Evolutionary conservation across 2,329 filamentous ascomycete genomes (phyloP), one percentile per base, ranked within the genome.

Genomic region (Penicillium janthinellum): DNA sequence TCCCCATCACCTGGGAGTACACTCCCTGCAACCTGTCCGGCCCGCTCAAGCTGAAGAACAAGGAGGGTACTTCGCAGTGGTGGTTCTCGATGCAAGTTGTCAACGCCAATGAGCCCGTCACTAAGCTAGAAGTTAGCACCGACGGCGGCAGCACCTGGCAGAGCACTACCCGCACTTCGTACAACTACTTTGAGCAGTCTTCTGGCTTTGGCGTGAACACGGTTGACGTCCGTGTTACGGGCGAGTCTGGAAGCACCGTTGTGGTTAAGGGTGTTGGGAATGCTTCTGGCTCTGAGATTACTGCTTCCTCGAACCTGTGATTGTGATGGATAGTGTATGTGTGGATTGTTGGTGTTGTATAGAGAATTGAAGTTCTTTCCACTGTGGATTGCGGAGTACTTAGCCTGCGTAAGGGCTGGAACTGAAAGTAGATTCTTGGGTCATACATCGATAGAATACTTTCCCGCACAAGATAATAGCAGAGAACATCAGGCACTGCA

Each of bases 31-130:
- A 79, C 45, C 83, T 86, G 67, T 77, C 77, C 50, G 73, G 76
- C 0, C 79, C 82, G 1, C 72, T 86, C 10, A 65, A 77, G 48
- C 76, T 86, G 25, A 79, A 81, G 71, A 84, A 83, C 75, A 85
- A 86, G 70, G 76, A 70, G 15, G 73, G 72, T 5, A 70, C 78
- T 3, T 82, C 80, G 4, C 69, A 73, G 34, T 79, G 80, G 71
- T 85, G 83, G 83, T 86, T 86, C 75, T 80, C 79, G 50, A 86
- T 87, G 80, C 87, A 90, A 72, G 86, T 89, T 45, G 79, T 87
- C 67, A 88, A 89, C 73, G 76, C 83, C 67, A 87, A 87, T 70
- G 78, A 84, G 60, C 79, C 81, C 15, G 80, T 89, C 42, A 67
- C 77, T 55, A 79, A 76, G 63, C 78, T 89, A 25, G 86, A 89